Evolutionary conservation across 2,329 filamentous ascomycete genomes (phyloP).

Genomic region (Myriangium duriaei): DNA sequence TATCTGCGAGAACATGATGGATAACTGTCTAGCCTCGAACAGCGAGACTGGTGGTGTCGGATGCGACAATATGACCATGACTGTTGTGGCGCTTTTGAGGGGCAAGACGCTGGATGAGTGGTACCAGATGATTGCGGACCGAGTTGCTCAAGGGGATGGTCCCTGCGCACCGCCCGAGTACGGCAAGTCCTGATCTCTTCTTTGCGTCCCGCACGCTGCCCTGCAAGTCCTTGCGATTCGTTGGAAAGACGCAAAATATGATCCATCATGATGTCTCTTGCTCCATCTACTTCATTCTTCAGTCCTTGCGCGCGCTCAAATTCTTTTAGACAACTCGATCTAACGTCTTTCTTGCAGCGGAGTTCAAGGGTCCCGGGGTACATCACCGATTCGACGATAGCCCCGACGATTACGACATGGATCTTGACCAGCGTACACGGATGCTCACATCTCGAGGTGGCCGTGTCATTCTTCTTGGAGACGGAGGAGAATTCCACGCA

Average conservation of each 20-base stretch:
- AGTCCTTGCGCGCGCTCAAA: too few species aligned
- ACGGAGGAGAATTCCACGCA: slow-evolving; percentile 51
- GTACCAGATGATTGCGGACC: slow-evolving; percentile 90
- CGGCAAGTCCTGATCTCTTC: slow-evolving; percentile 57
- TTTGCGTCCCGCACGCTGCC: too few species aligned
- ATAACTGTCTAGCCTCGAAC: slow-evolving; percentile 96
- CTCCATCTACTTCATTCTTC: too few species aligned
- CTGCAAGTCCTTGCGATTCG: too few species aligned
- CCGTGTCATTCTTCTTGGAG: slow-evolving; percentile 86
- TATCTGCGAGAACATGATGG: slow-evolving; percentile 99
- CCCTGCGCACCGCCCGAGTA: slow-evolving; percentile 98
- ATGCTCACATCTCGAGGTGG: slow-evolving; percentile 59
- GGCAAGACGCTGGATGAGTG: slow-evolving; percentile 94
- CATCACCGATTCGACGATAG: slow-evolving; percentile 39
- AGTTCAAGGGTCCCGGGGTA: slow-evolving; percentile 38
- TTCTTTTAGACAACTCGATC: too few species aligned
- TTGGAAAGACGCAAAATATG: too few species aligned
- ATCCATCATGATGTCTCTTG: too few species aligned
- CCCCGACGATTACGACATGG: slow-evolving; percentile 55
- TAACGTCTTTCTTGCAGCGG: slow-evolving; percentile 29
- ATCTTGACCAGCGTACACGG: slow-evolving; percentile 55
- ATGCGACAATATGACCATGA: slow-evolving; percentile 99
- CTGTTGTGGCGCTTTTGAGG: slow-evolving; percentile 74
- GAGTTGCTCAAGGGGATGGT: slow-evolving; percentile 92
- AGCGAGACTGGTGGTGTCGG: slow-evolving; percentile 95